These are phyloP conservation scores for Eimeria acervulina DNA, from an alignment of 169 alveolate species.

Conservation along the genomic window DNA sequence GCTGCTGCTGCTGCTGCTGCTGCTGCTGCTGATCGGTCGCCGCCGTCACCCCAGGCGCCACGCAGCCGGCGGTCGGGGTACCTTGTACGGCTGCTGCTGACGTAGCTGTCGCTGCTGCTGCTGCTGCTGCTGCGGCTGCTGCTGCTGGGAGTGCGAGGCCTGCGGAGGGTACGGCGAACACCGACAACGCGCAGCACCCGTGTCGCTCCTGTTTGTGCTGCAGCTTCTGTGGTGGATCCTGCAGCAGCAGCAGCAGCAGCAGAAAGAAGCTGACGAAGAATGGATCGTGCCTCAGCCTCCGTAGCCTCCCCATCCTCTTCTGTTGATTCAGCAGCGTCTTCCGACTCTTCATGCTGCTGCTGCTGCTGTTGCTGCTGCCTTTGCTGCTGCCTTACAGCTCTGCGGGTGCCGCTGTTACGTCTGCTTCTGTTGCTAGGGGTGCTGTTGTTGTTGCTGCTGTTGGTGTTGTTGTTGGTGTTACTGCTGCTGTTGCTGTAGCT, in stretches of 20 bases:
- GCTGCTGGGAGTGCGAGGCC: conserved; percentile 38
- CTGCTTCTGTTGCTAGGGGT: conserved; percentile 3
- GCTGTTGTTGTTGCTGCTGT: neutral
- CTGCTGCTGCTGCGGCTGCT: conserved; percentile 71
- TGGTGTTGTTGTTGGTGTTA: neutral
- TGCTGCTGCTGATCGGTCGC: neutral
- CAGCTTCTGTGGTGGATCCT: neutral
- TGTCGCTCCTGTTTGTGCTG: conserved; percentile 18
- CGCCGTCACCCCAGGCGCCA: neutral
- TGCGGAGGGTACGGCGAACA: conserved; percentile 57
- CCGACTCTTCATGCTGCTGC: neutral
- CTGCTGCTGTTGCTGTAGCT: conserved; percentile 10
- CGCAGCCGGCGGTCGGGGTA: neutral
- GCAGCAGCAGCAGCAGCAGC: conserved; percentile 52
- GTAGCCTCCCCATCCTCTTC: neutral
- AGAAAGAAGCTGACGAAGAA: neutral
- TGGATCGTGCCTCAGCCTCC: neutral
- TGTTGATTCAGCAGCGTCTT: neutral
- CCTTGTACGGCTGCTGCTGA: conserved; percentile 8
- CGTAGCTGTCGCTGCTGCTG: conserved; percentile 51
- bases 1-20: conserved; percentile 1
- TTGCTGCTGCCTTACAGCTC: neutral
- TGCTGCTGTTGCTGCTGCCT: conserved; percentile 5
- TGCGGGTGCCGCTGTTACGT: neutral
- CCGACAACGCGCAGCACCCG: conserved; percentile 26